Percentiles rank a stretch among this genome's conserved stretches.
Evolutionary conservation across 2,329 filamentous ascomycete species (phyloP).

Genomic region (Huntiella savannae): DNA sequence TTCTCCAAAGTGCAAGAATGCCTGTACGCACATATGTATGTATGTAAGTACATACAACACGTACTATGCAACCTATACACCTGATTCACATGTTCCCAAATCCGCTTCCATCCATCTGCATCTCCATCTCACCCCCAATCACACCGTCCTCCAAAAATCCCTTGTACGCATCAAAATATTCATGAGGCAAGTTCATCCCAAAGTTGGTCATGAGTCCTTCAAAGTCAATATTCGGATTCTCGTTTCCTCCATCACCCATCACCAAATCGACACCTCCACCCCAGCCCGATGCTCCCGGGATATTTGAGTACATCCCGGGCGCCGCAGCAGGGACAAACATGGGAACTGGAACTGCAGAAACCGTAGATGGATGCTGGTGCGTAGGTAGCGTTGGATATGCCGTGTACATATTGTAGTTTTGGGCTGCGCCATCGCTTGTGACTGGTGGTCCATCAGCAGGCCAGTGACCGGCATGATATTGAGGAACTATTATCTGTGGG

Average conservation of each 20-base stretch:
- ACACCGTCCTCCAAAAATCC: background rate
- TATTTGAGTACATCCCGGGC: no score
- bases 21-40: no score
- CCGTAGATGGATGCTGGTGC: no score
- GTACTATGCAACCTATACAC: background rate
- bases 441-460: background rate
- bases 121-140: slow-evolving; percentile 1
- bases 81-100: background rate
- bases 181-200: slow-evolving; percentile 10
- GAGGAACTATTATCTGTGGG: no score
- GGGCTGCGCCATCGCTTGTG: background rate
- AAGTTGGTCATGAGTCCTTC: slow-evolving; percentile 12
- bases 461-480: background rate
- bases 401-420: no score
- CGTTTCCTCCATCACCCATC: background rate
- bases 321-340: background rate
- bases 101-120: background rate
- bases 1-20: no score
- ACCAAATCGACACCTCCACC: slow-evolving; percentile 1
- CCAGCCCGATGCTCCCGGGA: background rate
- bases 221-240: slow-evolving; percentile 11
- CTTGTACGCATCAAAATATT: slow-evolving; percentile 9
- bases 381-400: no score
- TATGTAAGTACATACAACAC: no score
- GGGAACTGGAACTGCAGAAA: background rate